Percentiles rank a stretch among this genome's conserved stretches.
Conservation (phyloP, 1,284 basidiomycete genomes). For the Apiotrichum gamsii region DNA sequence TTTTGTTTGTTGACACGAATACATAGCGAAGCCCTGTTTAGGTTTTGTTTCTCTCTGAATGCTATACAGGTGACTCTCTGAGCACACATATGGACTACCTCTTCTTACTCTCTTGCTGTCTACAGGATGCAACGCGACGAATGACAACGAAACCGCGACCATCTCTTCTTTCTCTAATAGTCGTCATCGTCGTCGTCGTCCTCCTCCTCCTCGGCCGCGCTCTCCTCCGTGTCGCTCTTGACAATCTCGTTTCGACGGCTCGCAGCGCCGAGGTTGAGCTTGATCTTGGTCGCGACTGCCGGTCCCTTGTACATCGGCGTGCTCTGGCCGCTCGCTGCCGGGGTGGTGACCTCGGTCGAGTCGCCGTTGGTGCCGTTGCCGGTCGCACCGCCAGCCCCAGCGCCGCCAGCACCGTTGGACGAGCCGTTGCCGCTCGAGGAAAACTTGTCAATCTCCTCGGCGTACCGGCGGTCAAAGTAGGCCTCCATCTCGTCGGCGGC, state of each 20-base stretch:
- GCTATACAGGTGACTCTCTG: too few relatives aligned
- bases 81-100: too few relatives aligned
- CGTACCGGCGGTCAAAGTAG: constrained; percentile 59
- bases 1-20: too few relatives aligned
- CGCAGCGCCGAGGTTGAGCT: constrained; percentile 30
- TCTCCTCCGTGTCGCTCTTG: constrained; percentile 14
- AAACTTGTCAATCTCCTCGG: constrained; percentile 26
- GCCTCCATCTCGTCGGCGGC: constrained; percentile 90
- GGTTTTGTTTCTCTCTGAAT: too few relatives aligned
- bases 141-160: too few relatives aligned
- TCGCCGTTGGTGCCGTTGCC: constrained; percentile 2
- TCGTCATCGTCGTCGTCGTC: constrained; percentile 26
- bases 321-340: constrained; percentile 33
- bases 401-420: not conserved
- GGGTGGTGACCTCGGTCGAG: constrained; percentile 17
- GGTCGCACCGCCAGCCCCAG: not conserved
- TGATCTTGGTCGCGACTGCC: constrained; percentile 30
- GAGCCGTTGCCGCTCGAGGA: not conserved
- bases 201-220: constrained; percentile 21
- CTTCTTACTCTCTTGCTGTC: too few relatives aligned
- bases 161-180: constrained; percentile 3
- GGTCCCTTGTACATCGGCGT: constrained; percentile 43
- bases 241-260: constrained; percentile 16
- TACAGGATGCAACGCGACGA: too few relatives aligned
- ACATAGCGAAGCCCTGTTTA: too few relatives aligned